Evolutionary conservation across 1,284 basidiomycete genomes (phyloP), one percentile per base, ranked within the genome.

Genomic region (Trichosporon coremiiforme): DNA sequence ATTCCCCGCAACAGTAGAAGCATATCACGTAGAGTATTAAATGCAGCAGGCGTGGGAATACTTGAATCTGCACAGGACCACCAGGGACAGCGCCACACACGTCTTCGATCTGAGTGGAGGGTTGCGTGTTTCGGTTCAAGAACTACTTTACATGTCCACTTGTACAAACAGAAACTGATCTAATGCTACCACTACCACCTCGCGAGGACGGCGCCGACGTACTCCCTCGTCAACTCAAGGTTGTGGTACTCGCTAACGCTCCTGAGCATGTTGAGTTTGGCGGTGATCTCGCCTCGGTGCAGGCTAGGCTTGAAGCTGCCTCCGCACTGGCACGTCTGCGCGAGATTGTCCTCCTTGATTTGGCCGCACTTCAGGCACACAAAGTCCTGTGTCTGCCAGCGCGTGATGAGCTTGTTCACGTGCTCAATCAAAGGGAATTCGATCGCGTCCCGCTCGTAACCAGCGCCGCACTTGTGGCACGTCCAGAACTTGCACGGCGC

Each of bases 301-400:
- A 91, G 77, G 6, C 89, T 90, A 57, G 91, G 85, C 73, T 89
- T 86, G 82, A 91, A 96, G 4, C 88, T 84, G 17, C 95, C 96
- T 6, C 94, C 95, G 82, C 97, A 99, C 36, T 87, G 86, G 79
- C 96, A 98, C 70, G 91, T 91, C 68, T 89, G 85, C 15, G 92
- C 91, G 38, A 98, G 87, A 78, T 95, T 95, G 77, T 94, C 91
- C 67, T 91, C 88, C 75, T 92, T 92, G 71, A 96, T 88, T 83
- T 94, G 91, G 77, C 91, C 89, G 85, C 97, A 99, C 77, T 92
- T 94, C 22, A 86, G 84, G 82, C 97, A 99, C 9, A 80, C 73
- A 22, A 84, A 84, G 80, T 99, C 97, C 82, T 98, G 95, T 74
- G 96, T 90, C 45, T 92, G 88, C 79, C 91, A 95, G 47, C 88